These are phyloP conservation scores for Alternaria hordeiaustralica DNA, from an alignment of 2,329 filamentous ascomycete genomes.

Conservation along the genomic window DNA sequence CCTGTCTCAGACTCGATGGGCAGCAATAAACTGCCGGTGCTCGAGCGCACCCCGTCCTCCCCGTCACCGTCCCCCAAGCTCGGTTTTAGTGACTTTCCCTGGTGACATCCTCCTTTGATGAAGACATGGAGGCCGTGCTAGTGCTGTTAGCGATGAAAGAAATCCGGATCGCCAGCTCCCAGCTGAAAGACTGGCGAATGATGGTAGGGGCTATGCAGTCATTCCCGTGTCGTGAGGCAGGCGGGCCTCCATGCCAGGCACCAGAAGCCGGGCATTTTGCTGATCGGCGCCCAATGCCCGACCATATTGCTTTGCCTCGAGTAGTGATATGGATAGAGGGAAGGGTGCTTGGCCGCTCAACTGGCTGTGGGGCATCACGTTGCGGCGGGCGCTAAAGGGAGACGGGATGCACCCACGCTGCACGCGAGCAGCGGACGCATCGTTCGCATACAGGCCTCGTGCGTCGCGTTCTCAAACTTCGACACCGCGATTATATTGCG, in stretches of 20 bases:
- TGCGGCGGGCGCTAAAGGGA: slow-evolving; percentile 25
- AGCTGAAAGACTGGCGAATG: slow-evolving; percentile 15
- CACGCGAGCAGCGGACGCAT: slow-evolving; percentile 18
- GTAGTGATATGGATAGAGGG: slow-evolving; percentile 18
- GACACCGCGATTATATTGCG: slow-evolving; percentile 1
- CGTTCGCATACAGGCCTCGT: slow-evolving; percentile 24
- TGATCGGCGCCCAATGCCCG: slow-evolving; percentile 34
- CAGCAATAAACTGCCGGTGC: slow-evolving; percentile 29
- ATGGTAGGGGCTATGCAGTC: slow-evolving; percentile 32
- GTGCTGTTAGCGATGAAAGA: slow-evolving; percentile 2
- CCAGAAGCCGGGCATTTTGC: slow-evolving; percentile 27
- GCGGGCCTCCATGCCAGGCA: slow-evolving; percentile 26
- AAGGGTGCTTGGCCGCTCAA: slow-evolving; percentile 25
- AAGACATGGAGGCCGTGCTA: background rate
- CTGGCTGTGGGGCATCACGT: slow-evolving; percentile 23
- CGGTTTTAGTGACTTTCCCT: background rate
- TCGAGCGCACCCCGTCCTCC: slow-evolving; percentile 14
- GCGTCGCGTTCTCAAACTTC: slow-evolving; percentile 12
- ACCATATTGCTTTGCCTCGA: slow-evolving; percentile 25
- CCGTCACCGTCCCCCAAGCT: background rate
- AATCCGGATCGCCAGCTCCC: slow-evolving; percentile 1
- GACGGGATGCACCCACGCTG: slow-evolving; percentile 19
- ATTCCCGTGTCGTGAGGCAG: slow-evolving; percentile 13
- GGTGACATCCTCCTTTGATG: slow-evolving; percentile 1
- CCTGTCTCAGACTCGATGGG: slow-evolving; percentile 33